These are phyloP conservation scores for Amylocystis lapponica DNA, from an alignment of 768 basidiomycete species.

Conservation along the genomic window DNA sequence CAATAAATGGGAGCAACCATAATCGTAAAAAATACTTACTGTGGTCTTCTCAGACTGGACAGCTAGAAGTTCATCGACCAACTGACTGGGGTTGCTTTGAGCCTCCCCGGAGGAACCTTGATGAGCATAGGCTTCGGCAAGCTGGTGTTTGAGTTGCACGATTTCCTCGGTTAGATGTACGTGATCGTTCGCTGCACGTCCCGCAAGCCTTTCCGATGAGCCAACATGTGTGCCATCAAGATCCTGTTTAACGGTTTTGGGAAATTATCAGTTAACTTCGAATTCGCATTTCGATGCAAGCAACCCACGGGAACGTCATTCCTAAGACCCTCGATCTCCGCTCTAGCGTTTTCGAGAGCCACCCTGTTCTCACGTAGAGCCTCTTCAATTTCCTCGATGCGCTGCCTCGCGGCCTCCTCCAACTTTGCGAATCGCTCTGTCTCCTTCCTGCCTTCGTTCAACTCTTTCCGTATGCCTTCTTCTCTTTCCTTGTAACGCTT, in stretches of 20 bases:
- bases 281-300: too few species aligned
- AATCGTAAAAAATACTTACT: constrained; percentile 4
- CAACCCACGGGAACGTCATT: constrained; percentile 67
- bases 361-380: constrained; percentile 83
- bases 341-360: constrained; percentile 84
- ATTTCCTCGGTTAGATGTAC: constrained; percentile 52
- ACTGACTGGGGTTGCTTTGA: too few species aligned
- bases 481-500: constrained; percentile 69
- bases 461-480: constrained; percentile 63
- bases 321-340: constrained; percentile 79
- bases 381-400: constrained; percentile 84
- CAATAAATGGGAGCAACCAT: not conserved
- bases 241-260: constrained; percentile 38
- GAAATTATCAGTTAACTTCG: not conserved
- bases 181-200: constrained; percentile 45
- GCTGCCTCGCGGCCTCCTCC: constrained; percentile 53
- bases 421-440: constrained; percentile 57
- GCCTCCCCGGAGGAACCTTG: too few species aligned
- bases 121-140: constrained; percentile 34
- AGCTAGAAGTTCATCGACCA: constrained; percentile 8
- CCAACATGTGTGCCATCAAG: constrained; percentile 47
- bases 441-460: constrained; percentile 58
- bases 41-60: constrained; percentile 11
- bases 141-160: constrained; percentile 40
- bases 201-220: constrained; percentile 37